Percentiles rank a stretch among this genome's conserved stretches.
These are phyloP conservation scores for Sclerotinia spermophila DNA, from an alignment of 2,329 filamentous ascomycete species.

Conservation along the genomic window DNA sequence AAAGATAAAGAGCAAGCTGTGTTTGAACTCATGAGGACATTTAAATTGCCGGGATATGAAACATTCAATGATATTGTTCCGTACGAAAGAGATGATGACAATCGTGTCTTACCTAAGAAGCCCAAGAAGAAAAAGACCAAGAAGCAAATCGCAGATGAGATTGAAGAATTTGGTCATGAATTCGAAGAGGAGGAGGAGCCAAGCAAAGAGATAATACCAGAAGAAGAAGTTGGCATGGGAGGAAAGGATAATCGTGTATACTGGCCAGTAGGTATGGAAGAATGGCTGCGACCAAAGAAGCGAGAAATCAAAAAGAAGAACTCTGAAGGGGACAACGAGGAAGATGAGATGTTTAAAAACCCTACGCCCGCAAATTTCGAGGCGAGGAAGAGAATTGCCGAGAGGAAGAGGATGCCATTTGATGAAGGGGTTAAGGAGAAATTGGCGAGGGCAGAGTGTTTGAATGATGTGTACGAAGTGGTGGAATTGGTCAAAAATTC, in stretches of 20 bases:
- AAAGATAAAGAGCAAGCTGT: slow-evolving; percentile 98
- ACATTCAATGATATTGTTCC: slow-evolving; percentile 74
- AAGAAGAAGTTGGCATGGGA: slow-evolving; percentile 79
- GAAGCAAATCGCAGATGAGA: slow-evolving; percentile 39
- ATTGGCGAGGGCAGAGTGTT: slow-evolving; percentile 23
- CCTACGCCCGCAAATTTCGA: slow-evolving; percentile 34
- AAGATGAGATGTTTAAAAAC: slow-evolving; percentile 36
- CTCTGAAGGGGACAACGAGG: slow-evolving; percentile 39
- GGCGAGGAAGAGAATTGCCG: slow-evolving; percentile 28
- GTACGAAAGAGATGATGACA: slow-evolving; percentile 72
- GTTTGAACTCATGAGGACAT: slow-evolving; percentile 87
- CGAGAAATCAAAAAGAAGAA: slow-evolving; percentile 54
- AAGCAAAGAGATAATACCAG: slow-evolving; percentile 41
- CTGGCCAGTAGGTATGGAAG: slow-evolving; percentile 86
- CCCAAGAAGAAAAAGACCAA: slow-evolving; percentile 42
- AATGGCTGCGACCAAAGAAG: slow-evolving; percentile 83
- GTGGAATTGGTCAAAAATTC: slow-evolving; percentile 28
- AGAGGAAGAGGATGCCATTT: slow-evolving; percentile 26
- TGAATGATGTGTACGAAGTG: slow-evolving; percentile 32
- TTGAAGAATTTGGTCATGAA: slow-evolving; percentile 34
- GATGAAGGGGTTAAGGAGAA: slow-evolving; percentile 26
- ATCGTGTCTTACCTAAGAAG: slow-evolving; percentile 51
- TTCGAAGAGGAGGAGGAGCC: slow-evolving; percentile 39
- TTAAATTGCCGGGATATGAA: slow-evolving; percentile 77
- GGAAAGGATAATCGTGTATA: slow-evolving; percentile 79